Evolutionary conservation across 2,329 filamentous ascomycete species (phyloP), one percentile per base, ranked within the genome.

Genomic region (Talaromyces pinophilus): DNA sequence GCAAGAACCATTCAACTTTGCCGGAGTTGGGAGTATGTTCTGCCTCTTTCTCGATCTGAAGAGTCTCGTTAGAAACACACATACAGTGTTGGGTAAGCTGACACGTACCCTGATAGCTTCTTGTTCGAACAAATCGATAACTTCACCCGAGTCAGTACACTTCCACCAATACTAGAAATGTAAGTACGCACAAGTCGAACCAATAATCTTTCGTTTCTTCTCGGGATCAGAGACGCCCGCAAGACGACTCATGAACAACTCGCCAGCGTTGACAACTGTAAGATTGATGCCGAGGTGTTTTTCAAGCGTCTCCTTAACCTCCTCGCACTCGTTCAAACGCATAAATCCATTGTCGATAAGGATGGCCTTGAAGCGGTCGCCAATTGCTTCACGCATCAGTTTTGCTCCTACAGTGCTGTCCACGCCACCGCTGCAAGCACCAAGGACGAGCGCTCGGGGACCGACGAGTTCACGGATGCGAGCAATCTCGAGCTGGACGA

Each of bases 161-260:
- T 8, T 6, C 19, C 42, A 44, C 17, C 42, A 44, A 44, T 44
- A 6, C 3, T 8, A 8, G 42, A 44, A 10, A 8, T 2, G 17
- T 19, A 8, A 19, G 7, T 44, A 19, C 42, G 42, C 28, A 62
- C 60, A 64, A 57, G 54, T 57, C 17, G 84, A 86, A 65, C 93
- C 93, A 68, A 97, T 97, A 72, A 97, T 89, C 81, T 96, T 97
- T 64, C 93, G 86, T 85, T 97, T 97, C 75, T 86, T 86, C 80
- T 98, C 93, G 0, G 94, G 93, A 65, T 91, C 92, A 0, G 81
- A 82, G 30, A 97, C 87, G 19, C 92, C 94, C 70, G 87, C 86
- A 0, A 98, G 87, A 28, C 88, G 84, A 35, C 82, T 81, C n/a
- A 97, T 83, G 83, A 98, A 98, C 30, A 86, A 82, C 68, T 96